Evolutionary conservation across 768 basidiomycete species (phyloP).

Genomic region (Suillus variegatus): DNA sequence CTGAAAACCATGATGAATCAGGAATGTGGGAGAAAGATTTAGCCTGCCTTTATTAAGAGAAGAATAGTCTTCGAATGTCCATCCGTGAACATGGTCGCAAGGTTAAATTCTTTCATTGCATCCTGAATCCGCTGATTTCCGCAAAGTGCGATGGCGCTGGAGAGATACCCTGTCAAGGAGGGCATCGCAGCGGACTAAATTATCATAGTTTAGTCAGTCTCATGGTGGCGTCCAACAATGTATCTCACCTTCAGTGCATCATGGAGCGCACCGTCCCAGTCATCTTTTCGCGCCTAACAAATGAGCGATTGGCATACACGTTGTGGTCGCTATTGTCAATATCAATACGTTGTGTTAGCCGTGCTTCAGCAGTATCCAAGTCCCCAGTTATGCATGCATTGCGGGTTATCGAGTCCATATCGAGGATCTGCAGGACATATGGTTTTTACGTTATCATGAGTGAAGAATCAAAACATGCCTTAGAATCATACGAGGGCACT

Average conservation of each 20-base stretch:
- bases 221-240: not conserved
- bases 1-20: no score
- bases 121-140: not conserved
- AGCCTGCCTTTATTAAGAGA: no score
- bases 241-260: not conserved
- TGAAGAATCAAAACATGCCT: not conserved
- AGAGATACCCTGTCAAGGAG: not conserved
- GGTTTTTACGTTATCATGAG: not conserved
- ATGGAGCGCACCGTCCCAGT: not conserved
- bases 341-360: not conserved
- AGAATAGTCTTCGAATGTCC: not conserved
- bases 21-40: no score
- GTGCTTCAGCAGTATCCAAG: not conserved
- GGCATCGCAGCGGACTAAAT: not conserved
- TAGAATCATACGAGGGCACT: not conserved
- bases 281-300: not conserved
- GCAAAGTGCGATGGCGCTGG: not conserved
- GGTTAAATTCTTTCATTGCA: not conserved
- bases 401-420: not conserved
- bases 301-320: not conserved
- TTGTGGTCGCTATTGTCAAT: not conserved
- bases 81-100: not conserved
- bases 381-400: not conserved
- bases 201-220: not conserved
- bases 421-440: not conserved